Conservation (phyloP, 2,329 filamentous ascomycete species). For the Aspergillus fructus region DNA sequence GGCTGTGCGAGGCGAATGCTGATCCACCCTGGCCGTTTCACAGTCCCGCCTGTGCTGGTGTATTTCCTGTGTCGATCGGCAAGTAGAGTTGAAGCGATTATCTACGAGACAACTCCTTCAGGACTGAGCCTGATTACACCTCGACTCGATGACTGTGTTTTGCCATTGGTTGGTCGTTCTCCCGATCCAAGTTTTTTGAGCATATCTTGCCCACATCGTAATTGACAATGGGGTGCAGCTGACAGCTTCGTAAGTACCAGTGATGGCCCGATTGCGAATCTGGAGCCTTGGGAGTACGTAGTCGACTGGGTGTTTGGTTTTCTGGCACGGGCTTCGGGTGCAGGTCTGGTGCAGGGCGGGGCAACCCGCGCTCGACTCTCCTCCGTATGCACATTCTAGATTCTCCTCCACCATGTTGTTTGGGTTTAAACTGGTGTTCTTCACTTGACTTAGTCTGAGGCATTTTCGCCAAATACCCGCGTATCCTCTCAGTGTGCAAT, state of each 20-base stretch:
- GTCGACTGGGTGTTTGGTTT: too few species aligned
- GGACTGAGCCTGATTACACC: too few species aligned
- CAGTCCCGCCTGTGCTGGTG: not conserved
- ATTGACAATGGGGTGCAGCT: too few species aligned
- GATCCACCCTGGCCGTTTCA: constrained; percentile 22
- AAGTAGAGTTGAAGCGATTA: not conserved
- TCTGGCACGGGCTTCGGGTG: not conserved
- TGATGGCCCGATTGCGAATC: too few species aligned
- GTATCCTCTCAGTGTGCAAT: not conserved
- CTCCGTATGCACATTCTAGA: not conserved
- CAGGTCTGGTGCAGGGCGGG: not conserved
- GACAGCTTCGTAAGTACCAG: too few species aligned
- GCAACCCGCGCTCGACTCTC: not conserved
- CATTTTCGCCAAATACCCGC: not conserved
- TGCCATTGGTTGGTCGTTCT: too few species aligned
- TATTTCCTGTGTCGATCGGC: too few species aligned
- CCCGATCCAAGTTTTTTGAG: too few species aligned
- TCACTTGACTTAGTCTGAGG: not conserved
- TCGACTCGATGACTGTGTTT: too few species aligned
- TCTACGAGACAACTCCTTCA: not conserved
- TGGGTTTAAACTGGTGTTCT: not conserved
- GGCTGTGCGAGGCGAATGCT: not conserved
- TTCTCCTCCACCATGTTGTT: not conserved
- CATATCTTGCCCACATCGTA: too few species aligned
- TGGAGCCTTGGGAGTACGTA: too few species aligned